Base-by-base conservation (phyloP, 1,284 basidiomycete species). In the Mrakiaceae sp. region DNA sequence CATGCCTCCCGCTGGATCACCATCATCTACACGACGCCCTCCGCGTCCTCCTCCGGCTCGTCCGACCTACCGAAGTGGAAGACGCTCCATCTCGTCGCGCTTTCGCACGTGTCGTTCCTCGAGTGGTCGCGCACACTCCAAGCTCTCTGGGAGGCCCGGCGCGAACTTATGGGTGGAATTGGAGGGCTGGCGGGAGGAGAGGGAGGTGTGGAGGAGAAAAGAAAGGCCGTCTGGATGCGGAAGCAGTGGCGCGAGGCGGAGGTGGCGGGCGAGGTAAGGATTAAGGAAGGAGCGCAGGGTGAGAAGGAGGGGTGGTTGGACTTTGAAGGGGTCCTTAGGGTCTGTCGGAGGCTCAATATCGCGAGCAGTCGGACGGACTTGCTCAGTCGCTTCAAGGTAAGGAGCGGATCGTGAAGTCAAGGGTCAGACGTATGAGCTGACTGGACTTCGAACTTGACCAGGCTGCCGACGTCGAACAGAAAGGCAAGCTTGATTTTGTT, bases 61-160 rank as follows among this genome's bases (percentile, higher is more conserved):
- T 81, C 87, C 58, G 79, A 86, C 64, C 84, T 85, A 42, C 84
- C 84, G 47, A 82, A 83, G 57, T 97, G 94, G 84, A 98, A 97
- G 79, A 88, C 90, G 0, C 81, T 96, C 11, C 92, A 98, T 72
- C 81, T 97, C 65, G 83, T 98, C 67, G 89, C 92, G 0, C 79
- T 85, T 1, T 85, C 86, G 0, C 77, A 79, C 59, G 84, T 88
- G 40, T 80, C 85, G 0, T 87, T 89, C 71, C 76, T 79, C 4
- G 69, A 79, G 5, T 82, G 80, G 80, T 72, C 78, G 40, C 67
- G 70, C 8, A 78, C 80, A 12, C 74, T 83, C 4, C 73, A 75
- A 42, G 71, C 71, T 7, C 72, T 82, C 10, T 70, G 69, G 57
- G 70, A 72, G 43, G 70, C 68, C 62, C 69, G 67, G 63, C 73